These are phyloP conservation scores for Aspergillus carbonarius DNA, from an alignment of 2,329 filamentous ascomycete genomes.

Conservation along the genomic window DNA sequence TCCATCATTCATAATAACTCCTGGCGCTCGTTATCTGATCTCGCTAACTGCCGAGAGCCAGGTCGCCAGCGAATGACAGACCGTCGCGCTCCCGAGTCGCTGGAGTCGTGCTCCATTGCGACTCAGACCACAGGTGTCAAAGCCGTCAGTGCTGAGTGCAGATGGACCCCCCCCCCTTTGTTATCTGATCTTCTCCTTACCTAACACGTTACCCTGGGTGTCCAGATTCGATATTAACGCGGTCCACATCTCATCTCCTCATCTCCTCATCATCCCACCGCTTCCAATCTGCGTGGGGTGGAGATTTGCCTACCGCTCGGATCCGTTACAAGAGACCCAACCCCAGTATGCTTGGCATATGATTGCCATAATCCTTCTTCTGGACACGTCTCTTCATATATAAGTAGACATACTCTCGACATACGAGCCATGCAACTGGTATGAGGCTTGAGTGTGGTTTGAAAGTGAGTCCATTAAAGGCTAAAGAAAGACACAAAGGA, in stretches of 20 bases:
- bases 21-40: conserved; percentile 7
- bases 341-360: not conserved
- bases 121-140: conserved; percentile 4
- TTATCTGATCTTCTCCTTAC: conserved; percentile 25
- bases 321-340: not conserved
- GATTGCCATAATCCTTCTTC: not conserved
- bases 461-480: conserved; percentile 22
- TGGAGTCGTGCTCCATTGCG: conserved; percentile 16
- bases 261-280: not conserved
- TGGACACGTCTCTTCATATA: not conserved
- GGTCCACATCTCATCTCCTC: not conserved
- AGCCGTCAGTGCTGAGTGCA: not conserved
- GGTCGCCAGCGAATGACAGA: conserved; percentile 15
- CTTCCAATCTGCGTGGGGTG: not conserved
- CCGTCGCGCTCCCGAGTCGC: conserved; percentile 5
- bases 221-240: not conserved
- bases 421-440: not conserved
- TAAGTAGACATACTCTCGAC: not conserved
- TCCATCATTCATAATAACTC: conserved; percentile 6
- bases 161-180: conserved; percentile 7
- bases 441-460: not conserved
- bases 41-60: conserved; percentile 2
- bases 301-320: not conserved
- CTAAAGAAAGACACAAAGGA: conserved; percentile 19
- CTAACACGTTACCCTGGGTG: conserved; percentile 11